Percentiles rank a stretch among this genome's conserved stretches.
phyloP scores from a whole-genome alignment of 371 early-diverging fungal genomes.

The Rhizopus arrhizus region DNA sequence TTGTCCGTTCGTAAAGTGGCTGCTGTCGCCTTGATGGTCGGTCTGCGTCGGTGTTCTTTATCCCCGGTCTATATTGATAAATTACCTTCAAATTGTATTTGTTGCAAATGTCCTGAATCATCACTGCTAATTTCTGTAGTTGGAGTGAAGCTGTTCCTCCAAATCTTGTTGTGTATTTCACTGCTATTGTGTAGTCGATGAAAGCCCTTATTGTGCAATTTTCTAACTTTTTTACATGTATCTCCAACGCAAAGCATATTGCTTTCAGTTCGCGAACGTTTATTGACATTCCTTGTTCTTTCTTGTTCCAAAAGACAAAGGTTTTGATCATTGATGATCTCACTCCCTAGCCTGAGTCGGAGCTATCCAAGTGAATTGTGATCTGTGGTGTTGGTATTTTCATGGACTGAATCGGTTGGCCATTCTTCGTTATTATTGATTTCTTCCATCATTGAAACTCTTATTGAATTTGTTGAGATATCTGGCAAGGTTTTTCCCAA shows the following conservation, averaged over 20 bases:
- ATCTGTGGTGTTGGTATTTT: no score
- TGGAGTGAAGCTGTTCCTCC: constrained; percentile 12
- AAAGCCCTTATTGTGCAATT: constrained; percentile 8
- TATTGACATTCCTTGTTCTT: constrained; percentile 14
- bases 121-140: constrained; percentile 15
- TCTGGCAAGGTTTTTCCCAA: background rate
- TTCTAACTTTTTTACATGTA: constrained; percentile 13
- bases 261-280: constrained; percentile 33
- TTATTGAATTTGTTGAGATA: no score
- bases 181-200: constrained; percentile 14
- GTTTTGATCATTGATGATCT: background rate
- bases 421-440: background rate
- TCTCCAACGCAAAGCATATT: constrained; percentile 9
- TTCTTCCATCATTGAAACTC: background rate
- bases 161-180: constrained; percentile 18
- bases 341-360: constrained; percentile 21
- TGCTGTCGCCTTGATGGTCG: background rate
- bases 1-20: constrained; percentile 23
- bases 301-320: constrained; percentile 20
- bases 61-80: constrained; percentile 17
- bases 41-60: constrained; percentile 15
- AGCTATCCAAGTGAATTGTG: constrained; percentile 17
- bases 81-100: constrained; percentile 6
- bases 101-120: constrained; percentile 19
- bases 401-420: constrained; percentile 5